Percentiles rank a stretch among this genome's conserved stretches.
phyloP scores from a whole-genome alignment of 345 rosid species.

The Gossypium turneri region DNA sequence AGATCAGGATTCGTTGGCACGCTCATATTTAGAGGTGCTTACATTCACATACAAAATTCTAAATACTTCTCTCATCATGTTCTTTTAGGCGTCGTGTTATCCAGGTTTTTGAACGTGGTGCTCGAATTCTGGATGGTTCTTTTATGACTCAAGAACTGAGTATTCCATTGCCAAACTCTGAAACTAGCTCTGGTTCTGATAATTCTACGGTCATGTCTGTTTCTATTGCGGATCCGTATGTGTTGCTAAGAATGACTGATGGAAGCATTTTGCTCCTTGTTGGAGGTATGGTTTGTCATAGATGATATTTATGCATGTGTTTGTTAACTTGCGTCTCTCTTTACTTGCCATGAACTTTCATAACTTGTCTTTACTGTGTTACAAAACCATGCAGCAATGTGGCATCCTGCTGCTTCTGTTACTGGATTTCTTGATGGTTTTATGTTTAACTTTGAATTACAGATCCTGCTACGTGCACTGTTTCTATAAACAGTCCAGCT shows the following conservation, averaged over 20 bases:
- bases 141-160: slow-evolving; percentile 89
- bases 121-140: slow-evolving; percentile 92
- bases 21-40: slow-evolving; percentile 5
- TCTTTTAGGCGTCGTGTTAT: slow-evolving; percentile 83
- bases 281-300: slow-evolving; percentile 59
- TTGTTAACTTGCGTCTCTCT: not conserved
- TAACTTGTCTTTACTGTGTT: not conserved
- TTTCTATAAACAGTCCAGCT: slow-evolving; percentile 64
- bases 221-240: slow-evolving; percentile 94
- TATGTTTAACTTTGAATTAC: slow-evolving; percentile 33
- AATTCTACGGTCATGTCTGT: slow-evolving; percentile 62
- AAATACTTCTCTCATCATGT: slow-evolving; percentile 5
- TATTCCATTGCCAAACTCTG: slow-evolving; percentile 69
- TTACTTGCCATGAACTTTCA: slow-evolving; percentile 9
- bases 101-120: slow-evolving; percentile 90
- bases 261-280: slow-evolving; percentile 80
- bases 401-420: slow-evolving; percentile 5
- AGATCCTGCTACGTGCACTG: slow-evolving; percentile 84
- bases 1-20: not conserved
- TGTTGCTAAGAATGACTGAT: slow-evolving; percentile 81
- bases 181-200: slow-evolving; percentile 64
- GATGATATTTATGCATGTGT: not conserved
- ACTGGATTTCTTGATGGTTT: slow-evolving; percentile 20
- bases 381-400: not conserved
- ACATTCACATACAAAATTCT: not conserved